Conservation (phyloP, 345 rosid species). For the Populus tremula region DNA sequence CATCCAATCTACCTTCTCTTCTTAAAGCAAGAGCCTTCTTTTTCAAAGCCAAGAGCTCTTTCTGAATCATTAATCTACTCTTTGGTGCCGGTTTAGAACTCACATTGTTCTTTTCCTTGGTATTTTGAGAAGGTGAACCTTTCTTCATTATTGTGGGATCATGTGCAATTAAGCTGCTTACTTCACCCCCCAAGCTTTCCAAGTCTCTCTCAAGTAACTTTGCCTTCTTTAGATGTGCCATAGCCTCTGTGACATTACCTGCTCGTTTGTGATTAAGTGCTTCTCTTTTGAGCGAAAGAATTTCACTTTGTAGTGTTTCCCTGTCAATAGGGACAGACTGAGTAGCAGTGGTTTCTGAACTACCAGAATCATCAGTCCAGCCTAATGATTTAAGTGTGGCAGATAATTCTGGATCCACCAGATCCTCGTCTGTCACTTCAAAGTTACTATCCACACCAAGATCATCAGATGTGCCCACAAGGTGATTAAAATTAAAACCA, state of each 20-base stretch:
- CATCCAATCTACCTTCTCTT: constrained; percentile 70
- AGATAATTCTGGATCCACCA: constrained; percentile 77
- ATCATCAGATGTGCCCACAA: constrained; percentile 50
- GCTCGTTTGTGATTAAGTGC: constrained; percentile 61
- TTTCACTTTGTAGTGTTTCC: constrained; percentile 46
- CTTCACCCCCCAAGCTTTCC: constrained; percentile 34
- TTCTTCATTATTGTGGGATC: constrained; percentile 1
- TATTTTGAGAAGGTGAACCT: constrained; percentile 21
- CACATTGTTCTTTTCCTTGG: constrained; percentile 23
- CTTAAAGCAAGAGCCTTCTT: constrained; percentile 71
- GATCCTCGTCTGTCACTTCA: constrained; percentile 83
- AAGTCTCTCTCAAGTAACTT: constrained; percentile 63
- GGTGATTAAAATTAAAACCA: constrained; percentile 42
- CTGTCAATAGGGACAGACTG: constrained; percentile 31
- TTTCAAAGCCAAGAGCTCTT: constrained; percentile 67
- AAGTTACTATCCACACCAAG: constrained; percentile 47
- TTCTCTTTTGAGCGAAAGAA: constrained; percentile 57
- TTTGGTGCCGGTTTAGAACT: constrained; percentile 34
- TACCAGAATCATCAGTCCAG: constrained; percentile 60
- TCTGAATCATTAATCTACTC: constrained; percentile 58
- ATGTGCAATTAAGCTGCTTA: not conserved
- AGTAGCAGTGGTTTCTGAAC: constrained; percentile 21
- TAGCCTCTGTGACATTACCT: constrained; percentile 60
- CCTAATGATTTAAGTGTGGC: constrained; percentile 71
- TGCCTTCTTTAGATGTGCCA: constrained; percentile 71